Conservation (phyloP, 2,329 filamentous ascomycete species). For the Cadophora sp. region DNA sequence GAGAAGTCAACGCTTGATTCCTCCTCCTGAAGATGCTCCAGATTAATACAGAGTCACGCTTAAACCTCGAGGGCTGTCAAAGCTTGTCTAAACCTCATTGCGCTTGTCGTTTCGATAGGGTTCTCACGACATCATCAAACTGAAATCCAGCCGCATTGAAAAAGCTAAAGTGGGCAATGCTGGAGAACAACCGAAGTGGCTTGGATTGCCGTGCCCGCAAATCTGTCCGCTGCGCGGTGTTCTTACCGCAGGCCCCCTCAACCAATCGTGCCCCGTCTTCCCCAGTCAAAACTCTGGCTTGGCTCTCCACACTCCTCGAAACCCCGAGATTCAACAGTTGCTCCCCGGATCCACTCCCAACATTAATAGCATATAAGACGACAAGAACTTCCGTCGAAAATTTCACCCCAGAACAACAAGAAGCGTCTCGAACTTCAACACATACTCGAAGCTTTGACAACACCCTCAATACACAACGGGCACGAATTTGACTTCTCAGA, state of each 20-base stretch:
- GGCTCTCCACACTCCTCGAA: conserved; percentile 11
- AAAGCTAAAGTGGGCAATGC: not conserved
- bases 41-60: not conserved
- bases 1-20: not conserved
- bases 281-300: conserved; percentile 7
- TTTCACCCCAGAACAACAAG: not conserved
- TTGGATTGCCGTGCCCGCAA: conserved; percentile 2
- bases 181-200: not conserved
- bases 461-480: not conserved
- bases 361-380: conserved; percentile 15
- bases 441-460: not conserved
- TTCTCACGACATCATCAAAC: not conserved
- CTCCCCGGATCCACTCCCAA: conserved; percentile 16
- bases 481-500: not conserved
- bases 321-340: conserved; percentile 10
- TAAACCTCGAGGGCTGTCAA: not conserved
- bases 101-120: not conserved
- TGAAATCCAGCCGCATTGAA: not conserved
- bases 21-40: not conserved
- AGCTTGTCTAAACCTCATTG: not conserved
- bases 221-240: conserved; percentile 13
- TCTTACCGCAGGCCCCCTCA: not conserved
- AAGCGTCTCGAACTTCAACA: not conserved
- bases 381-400: not conserved
- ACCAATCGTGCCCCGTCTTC: not conserved